Base-by-base conservation (phyloP, 768 basidiomycete species). In the Gelatoporia subvermispora region DNA sequence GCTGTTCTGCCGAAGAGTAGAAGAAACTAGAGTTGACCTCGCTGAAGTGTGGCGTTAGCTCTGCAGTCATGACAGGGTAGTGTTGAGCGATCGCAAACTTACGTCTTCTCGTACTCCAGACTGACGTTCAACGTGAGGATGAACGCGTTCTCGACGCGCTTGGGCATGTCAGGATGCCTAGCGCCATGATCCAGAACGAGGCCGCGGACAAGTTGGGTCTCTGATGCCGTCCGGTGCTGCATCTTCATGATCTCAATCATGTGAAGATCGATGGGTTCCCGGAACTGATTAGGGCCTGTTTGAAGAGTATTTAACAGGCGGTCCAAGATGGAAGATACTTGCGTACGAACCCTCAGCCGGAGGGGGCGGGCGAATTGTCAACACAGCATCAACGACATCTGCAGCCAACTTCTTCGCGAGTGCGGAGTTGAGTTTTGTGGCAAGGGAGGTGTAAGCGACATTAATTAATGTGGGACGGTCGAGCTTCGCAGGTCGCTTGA, bases 171-270 rank as follows among this genome's bases (percentile, higher is more conserved):
- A 10, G 96, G 95, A 71, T 99, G 96, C 56, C 96, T 75, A 48
- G 90, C 91, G 56, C 96, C 95, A 64, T 98, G 95, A 71, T 99
- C 96, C 59, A 99, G 77, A 39, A 99, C 96, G 49, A 99, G 77
- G 31, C 96, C 96, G 58, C 90, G 87, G 60, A 99, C 75, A 35
- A 99, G 82, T 65, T 96, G 89, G 24, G 96, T 99, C 68, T 99
- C 96, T 20, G 92, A 93, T 53, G 96, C 93, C 37, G 88, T 94
- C 60, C 94, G 88, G 72, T 99, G 96, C 68, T 96, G 95, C 96
- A 99, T 99, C 74, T 98, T 98, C 96, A 98, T 98, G 53, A 98
- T 85, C 71, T 99, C 96, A 44, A 99, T 74, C 96, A 99, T 99
- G 71, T 98, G 95, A 48, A 99, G 75, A 73, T 99, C 96, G 63